These are phyloP conservation scores for Nakazawaea ishiwadae DNA, from an alignment of 805 yeast species.

Conservation along the genomic window DNA sequence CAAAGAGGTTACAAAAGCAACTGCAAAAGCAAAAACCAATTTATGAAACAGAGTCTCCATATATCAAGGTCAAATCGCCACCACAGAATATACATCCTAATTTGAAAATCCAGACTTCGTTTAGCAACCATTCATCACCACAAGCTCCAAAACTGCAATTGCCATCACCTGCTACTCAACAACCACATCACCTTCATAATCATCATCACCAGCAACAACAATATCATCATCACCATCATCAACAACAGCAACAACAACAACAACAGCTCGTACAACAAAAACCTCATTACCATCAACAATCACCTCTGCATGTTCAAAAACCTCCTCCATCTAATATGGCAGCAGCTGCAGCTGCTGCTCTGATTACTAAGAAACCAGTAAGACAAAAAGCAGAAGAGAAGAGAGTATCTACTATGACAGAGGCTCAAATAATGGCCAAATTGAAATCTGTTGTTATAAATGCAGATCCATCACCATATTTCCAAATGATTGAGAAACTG, in stretches of 20 bases:
- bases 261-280: background rate
- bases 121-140: background rate
- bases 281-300: slow-evolving; percentile 17
- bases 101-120: slow-evolving; percentile 27
- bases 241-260: slow-evolving; percentile 17
- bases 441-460: slow-evolving; percentile 77
- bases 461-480: slow-evolving; percentile 81
- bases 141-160: slow-evolving; percentile 12
- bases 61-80: slow-evolving; percentile 13
- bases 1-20: slow-evolving; percentile 11
- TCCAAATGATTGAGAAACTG: slow-evolving; percentile 73
- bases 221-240: slow-evolving; percentile 7
- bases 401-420: slow-evolving; percentile 66
- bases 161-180: no score
- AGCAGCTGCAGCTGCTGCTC: slow-evolving; percentile 32
- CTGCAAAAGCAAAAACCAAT: slow-evolving; percentile 12
- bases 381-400: slow-evolving; percentile 34
- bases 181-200: background rate
- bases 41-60: slow-evolving; percentile 12
- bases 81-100: slow-evolving; percentile 25
- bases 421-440: slow-evolving; percentile 79
- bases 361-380: slow-evolving; percentile 22
- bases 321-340: slow-evolving; percentile 20
- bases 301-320: slow-evolving; percentile 18
- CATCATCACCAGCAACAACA: background rate